Base-by-base conservation (phyloP, 2,329 filamentous ascomycete species). In the Trichoderma sp. region DNA sequence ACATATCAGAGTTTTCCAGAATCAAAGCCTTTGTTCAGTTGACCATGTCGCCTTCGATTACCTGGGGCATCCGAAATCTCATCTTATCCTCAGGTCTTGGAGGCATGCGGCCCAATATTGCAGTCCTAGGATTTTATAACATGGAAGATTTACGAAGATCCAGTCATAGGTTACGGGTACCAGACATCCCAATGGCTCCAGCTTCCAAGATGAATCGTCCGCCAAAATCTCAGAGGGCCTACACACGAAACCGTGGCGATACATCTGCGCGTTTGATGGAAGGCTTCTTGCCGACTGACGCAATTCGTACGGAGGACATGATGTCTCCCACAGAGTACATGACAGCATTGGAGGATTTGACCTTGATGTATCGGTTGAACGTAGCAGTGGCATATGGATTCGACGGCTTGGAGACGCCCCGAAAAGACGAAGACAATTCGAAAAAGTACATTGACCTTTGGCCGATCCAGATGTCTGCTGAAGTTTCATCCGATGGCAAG, bases 401-500 rank as follows among this genome's bases (percentile, higher is more conserved):
- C 72, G 88, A 93, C 64, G 81, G 87, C 1, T 82, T 97, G 1
- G 91, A 96, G 75, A 87, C 93, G 0, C 93, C 93, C 0, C 84
- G 87, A 24, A 78, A 83, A 0, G 83, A 88, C 49, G 85, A 84
- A 4, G 75, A 77, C 21, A 88, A 90, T 65, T 83, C 82, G 4
- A 95, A 95, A 76, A 92, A 89, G 75, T 95, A 91, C 75, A 92
- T 97, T 71, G 93, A 97, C 75, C 81, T 97, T 5, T 97, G 93
- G 93, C 93, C 93, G 0, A 96, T 97, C 65, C 94, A 97, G 73
- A 97, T 97, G 92, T 95, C 93, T 6, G 93, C 93, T 1, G 92
- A 95, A 74, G 87, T 96, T 40, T 87, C 88, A 0, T 84, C 90
- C 1, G 89, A 91, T 72, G 86, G 85, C 1, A 87, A 88, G 75